phyloP scores from a whole-genome alignment of 345 rosid species.

The Bruguiera parviflora region DNA sequence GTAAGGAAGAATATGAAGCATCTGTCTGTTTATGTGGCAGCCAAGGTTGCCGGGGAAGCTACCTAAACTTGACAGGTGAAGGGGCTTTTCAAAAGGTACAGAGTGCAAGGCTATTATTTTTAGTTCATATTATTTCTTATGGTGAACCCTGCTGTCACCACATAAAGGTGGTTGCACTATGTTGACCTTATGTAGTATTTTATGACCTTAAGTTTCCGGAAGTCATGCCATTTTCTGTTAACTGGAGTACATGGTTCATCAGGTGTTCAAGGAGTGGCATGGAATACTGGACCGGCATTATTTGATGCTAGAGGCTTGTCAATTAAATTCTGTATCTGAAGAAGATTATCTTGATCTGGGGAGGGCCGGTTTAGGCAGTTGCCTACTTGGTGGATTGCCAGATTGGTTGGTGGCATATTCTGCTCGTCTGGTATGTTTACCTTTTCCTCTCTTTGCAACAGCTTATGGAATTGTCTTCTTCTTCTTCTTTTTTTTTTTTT shows the following conservation, averaged over 20 bases:
- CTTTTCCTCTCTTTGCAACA: background rate
- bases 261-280: conserved; percentile 94
- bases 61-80: conserved; percentile 98
- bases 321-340: conserved; percentile 71
- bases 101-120: background rate
- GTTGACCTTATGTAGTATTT: background rate
- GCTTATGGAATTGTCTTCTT: background rate
- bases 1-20: conserved; percentile 99
- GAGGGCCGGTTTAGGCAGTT: conserved; percentile 95
- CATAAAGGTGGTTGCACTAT: background rate
- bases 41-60: conserved; percentile 99
- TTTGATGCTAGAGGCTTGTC: conserved; percentile 91
- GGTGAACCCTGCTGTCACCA: no score
- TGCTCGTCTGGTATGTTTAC: conserved; percentile 77
- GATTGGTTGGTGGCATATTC: conserved; percentile 93
- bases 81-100: conserved; percentile 94
- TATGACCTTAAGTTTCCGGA: background rate
- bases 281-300: conserved; percentile 80
- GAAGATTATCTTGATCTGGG: conserved; percentile 96
- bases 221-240: background rate
- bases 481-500: no score
- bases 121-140: background rate
- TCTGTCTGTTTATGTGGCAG: conserved; percentile 99
- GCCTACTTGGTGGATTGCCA: conserved; percentile 97
- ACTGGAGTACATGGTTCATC: conserved; percentile 21